A percentile compares a stretch with the other conserved stretches of the same genome.
phyloP scores from a whole-genome alignment of 1,284 basidiomycete species.

The Trichosporon ovoides region DNA sequence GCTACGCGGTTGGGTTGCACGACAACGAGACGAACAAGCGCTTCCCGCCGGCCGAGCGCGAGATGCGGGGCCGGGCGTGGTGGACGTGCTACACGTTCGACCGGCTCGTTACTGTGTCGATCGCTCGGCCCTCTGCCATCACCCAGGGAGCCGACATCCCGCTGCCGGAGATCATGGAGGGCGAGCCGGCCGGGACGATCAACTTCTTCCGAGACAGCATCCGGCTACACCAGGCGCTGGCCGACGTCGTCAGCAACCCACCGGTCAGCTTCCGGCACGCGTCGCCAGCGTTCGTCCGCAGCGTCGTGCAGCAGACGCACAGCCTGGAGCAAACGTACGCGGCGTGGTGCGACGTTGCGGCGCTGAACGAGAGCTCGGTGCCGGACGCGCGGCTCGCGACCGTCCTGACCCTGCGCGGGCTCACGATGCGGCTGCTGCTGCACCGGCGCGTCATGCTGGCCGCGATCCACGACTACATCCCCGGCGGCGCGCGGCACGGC shows the following conservation, averaged over 20 bases:
- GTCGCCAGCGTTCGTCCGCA: conserved; percentile 3
- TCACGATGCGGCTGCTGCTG: conserved; percentile 20
- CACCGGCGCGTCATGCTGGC: conserved; percentile 22
- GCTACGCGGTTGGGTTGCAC: conserved; percentile 22
- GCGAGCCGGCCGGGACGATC: conserved; percentile 5
- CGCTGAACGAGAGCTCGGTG: not conserved
- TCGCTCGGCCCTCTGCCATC: conserved; percentile 17
- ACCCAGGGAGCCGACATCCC: conserved; percentile 7
- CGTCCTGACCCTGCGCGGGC: conserved; percentile 16
- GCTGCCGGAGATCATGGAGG: conserved; percentile 8
- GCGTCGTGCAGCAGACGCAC: conserved; percentile 8
- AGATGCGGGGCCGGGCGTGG: conserved; percentile 20
- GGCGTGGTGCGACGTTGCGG: conserved; percentile 12
- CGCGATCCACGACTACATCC: conserved; percentile 6
- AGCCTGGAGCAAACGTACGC: conserved; percentile 21
- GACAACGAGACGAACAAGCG: conserved; percentile 7
- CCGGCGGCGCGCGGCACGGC: not conserved
- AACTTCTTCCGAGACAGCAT: conserved; percentile 16
- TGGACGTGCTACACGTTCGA: conserved; percentile 24
- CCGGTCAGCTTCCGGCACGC: conserved; percentile 4
- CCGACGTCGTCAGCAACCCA: conserved; percentile 17
- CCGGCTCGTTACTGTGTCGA: conserved; percentile 17
- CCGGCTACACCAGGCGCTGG: conserved; percentile 17
- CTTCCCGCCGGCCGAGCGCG: conserved; percentile 9
- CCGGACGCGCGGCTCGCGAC: conserved; percentile 1